Evolutionary conservation across 768 basidiomycete species (phyloP), one percentile per base, ranked within the genome.

Genomic region (Trametes cingulata): DNA sequence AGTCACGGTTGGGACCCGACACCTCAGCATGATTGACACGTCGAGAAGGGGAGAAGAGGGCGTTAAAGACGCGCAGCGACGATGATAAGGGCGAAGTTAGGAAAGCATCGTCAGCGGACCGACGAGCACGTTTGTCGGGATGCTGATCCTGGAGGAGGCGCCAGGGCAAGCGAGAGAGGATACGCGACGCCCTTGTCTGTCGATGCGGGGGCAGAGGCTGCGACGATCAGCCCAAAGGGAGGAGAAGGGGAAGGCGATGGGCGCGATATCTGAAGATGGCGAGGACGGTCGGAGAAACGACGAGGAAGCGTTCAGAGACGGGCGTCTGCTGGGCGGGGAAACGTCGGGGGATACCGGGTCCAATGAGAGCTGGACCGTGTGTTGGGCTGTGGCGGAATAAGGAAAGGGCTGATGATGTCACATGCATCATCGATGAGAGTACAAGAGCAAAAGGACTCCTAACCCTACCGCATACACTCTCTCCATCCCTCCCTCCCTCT

Each of bases 341-440:
- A 62, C 61, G 61, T 62, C 61, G 61, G 61, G 43, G 27, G 37
- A 47, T 47, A 49, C 60, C 54, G 54, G 46, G 59, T 41, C 45
- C 52, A 48, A 40, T 48, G 45, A 22, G 53, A 25, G 25, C 60
- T 42, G 48, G 48, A 48, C 53, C 60, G 47, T 43, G 41, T 39
- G 45, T 39, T 37, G 33, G 20, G 42, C 22, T n/a, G 52, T 19
- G 45, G 39, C 39, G 33, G 40, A 55, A 29, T 22, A 35, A 27
- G 46, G 59, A 14, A 41, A 50, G 45, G 42, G 19, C n/a, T 22
- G 50, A 62, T 63, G 61, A 63, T 63, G 61, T 63, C 61, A 63
- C 61, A 63, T 63, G 61, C 56, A 63, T 63, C 61, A 63, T 63
- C 61, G 61, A 63, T 63, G 56, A 62, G 56, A 47, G 52, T 63